Base-by-base conservation (phyloP, 805 yeast genomes). In the Cyberlindnera japonica region DNA sequence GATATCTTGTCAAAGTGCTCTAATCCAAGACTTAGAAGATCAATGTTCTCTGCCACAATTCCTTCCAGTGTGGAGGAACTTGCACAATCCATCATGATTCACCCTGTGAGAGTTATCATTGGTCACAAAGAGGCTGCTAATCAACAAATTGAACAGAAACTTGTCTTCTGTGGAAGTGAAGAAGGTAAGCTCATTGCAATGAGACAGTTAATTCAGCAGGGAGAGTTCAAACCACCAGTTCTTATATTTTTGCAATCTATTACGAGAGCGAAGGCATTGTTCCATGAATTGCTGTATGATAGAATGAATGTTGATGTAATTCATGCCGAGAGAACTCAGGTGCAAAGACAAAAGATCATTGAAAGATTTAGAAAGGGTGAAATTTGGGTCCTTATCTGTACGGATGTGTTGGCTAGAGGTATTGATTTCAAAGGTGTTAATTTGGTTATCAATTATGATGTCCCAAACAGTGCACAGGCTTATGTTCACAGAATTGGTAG, bases 401-500 rank as follows among this genome's bases (percentile, higher is more conserved):
- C 99, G 0, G 99, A 93, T 64, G 96, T 93, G 35, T 68, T 93
- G 40, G 83, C 97, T 3, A 79, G 99, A 67, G 99, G 99, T 71
- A 86, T 93, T 43, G 99, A 93, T 63, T 93, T 93, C 68, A 88
- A 88, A 57, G 97, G 97, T 40, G 91, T 93, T 36, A 93, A 90
- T 57, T 61, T 95, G 44, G 97, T 93, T 29, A 86, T 93, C 50
- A 93, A 93, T 64, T 93, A 93, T 62, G 99, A 93, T 64, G 95
- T 93, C 11, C 99, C 99, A 14, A 85, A 80, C 54, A 77, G 83
- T 32, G 88, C 97, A 1, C 97, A 91, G 62, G 83, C 96, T 0
- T 93, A 93, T 61, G 96, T 93, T 33, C 99, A 93, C 63, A 79
- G 99, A 67, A 87, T 93, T 55, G 99, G 99, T 63, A 83, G 99